These are phyloP conservation scores for Saturnispora galanensis DNA, from an alignment of 805 yeast species.

Conservation along the genomic window DNA sequence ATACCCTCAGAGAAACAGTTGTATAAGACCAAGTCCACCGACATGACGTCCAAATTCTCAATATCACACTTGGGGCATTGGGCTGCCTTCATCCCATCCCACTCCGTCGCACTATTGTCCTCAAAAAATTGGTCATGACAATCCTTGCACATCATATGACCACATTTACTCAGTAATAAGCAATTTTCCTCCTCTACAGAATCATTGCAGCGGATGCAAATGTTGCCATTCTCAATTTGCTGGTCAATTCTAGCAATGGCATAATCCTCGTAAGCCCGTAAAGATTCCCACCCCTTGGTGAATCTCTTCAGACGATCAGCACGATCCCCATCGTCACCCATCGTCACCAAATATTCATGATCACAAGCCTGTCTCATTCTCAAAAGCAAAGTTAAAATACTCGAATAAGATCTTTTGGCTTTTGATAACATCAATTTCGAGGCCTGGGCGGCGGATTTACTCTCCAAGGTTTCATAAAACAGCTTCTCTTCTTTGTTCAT, in stretches of 20 bases:
- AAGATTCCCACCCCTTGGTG: constrained; percentile 21
- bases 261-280: constrained; percentile 13
- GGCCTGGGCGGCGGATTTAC: constrained; percentile 43
- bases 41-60: constrained; percentile 28
- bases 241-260: constrained; percentile 28
- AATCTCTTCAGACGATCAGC: constrained; percentile 27
- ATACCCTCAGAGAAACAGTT: constrained; percentile 33
- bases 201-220: constrained; percentile 63
- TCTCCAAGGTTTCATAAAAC: constrained; percentile 51
- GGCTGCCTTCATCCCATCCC: constrained; percentile 28
- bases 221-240: constrained; percentile 30
- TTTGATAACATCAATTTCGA: constrained; percentile 29
- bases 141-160: constrained; percentile 60
- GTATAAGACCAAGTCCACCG: constrained; percentile 42
- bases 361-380: constrained; percentile 83
- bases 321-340: constrained; percentile 42
- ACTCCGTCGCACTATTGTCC: constrained; percentile 28
- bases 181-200: constrained; percentile 34
- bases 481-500: constrained; percentile 47
- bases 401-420: constrained; percentile 31
- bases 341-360: constrained; percentile 62
- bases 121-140: constrained; percentile 47
- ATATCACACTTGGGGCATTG: constrained; percentile 49
- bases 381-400: constrained; percentile 59
- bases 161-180: constrained; percentile 51